Evolutionary conservation across 208 protist species (phyloP), one percentile per base, ranked within the genome.

Genomic region (Crithidia mellificae): DNA sequence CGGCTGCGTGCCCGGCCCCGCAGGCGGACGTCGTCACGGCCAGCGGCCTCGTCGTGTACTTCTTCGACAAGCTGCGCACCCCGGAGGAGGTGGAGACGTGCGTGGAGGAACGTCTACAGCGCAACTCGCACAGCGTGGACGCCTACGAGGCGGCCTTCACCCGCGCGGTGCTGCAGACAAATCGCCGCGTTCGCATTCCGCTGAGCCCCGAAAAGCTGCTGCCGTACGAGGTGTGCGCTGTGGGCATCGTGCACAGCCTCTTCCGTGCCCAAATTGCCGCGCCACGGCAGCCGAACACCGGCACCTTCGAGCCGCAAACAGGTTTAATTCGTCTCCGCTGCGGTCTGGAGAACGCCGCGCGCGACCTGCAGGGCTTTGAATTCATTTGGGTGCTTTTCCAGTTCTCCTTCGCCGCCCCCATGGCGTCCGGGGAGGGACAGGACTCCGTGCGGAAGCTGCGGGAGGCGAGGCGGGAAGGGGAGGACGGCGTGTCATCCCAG

Each of bases 311-410:
- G 46, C 88, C 88, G 2, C 88, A 96, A 57, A 94, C 88, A 12
- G 91, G 77, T 1, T 74, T 94, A n/a, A 96, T 96, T 56, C 84
- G 83, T 17, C 72, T 96, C 12, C 83, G 84, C 22, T 44, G 70
- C 27, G 91, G 91, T 0, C 65, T 96, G 2, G 91, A 94, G 76
- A 96, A 96, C 73, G 87, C 84, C 4, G 79, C 77, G n/a, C 77
- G 91, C 25, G 84, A 96, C 63, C 61, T 96, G 49, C 38, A 77
- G 6, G 88, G 88, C 22, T 96, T 96, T 53, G 88, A 96, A 67
- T 92, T 78, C 58, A 93, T 96, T 65, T 96, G 91, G 91, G 91
- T 96, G 7, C 71, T 96, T 5, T 96, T 96, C 53, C 90, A 93
- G 53, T 96, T 96, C 70, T 90, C 79, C 20, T 94, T 94, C 58